Percentiles rank a stretch among this genome's conserved stretches.
phyloP scores from a whole-genome alignment of 352 stramenopile genomes.

The Pythium sukuiense region DNA sequence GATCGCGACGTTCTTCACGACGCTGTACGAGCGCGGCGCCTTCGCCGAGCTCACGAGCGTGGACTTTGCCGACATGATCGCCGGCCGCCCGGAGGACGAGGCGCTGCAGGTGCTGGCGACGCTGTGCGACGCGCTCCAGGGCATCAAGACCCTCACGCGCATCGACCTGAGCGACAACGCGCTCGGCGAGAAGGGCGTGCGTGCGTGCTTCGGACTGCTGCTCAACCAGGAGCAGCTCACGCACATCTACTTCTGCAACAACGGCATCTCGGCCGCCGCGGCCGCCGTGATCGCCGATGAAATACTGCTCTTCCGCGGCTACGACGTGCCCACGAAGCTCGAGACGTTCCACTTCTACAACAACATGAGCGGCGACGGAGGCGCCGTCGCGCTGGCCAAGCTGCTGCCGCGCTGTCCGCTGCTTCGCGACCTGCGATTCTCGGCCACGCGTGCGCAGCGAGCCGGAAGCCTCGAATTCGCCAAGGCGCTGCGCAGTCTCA shows the following conservation, averaged over 20 bases:
- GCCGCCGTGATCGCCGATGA: slow-evolving; percentile 87
- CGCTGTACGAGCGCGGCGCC: slow-evolving; percentile 45
- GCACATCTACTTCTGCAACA: slow-evolving; percentile 94
- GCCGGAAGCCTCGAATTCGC: slow-evolving; percentile 89
- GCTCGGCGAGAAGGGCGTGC: slow-evolving; percentile 93
- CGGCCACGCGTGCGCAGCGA: slow-evolving; percentile 87
- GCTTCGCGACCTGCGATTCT: slow-evolving; percentile 93
- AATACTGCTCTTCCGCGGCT: slow-evolving; percentile 81
- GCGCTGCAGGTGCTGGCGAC: slow-evolving; percentile 80
- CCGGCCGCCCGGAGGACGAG: slow-evolving; percentile 76
- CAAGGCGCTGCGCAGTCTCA: slow-evolving; percentile 65
- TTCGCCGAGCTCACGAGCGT: slow-evolving; percentile 67
- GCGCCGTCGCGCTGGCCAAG: slow-evolving; percentile 82
- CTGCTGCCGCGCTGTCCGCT: slow-evolving; percentile 85
- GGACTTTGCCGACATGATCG: slow-evolving; percentile 89
- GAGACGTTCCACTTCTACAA: slow-evolving; percentile 96
- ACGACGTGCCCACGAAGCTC: slow-evolving; percentile 75
- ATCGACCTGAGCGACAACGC: slow-evolving; percentile 95
- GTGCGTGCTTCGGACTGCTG: slow-evolving; percentile 88
- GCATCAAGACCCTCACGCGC: slow-evolving; percentile 70
- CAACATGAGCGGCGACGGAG: slow-evolving; percentile 96
- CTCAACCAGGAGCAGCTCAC: slow-evolving; percentile 72
- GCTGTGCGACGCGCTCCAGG: slow-evolving; percentile 70
- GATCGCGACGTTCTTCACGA: slow-evolving; percentile 70
- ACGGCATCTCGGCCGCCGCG: slow-evolving; percentile 90